Evolutionary conservation across 257 asterid genomes (phyloP).

Genomic region (Solanum rostratum): DNA sequence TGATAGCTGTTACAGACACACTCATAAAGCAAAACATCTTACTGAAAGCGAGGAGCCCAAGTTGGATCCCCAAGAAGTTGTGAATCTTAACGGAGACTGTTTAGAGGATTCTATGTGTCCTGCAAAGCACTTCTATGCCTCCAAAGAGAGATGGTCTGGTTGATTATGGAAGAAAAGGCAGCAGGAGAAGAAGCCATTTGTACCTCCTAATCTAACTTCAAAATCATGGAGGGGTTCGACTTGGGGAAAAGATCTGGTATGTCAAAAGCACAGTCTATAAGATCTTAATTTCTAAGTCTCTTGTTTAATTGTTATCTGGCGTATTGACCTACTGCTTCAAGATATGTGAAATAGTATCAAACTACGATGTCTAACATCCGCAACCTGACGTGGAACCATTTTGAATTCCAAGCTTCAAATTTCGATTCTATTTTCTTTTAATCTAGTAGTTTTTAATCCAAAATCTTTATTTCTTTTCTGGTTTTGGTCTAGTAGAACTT

Average conservation of each 20-base stretch:
- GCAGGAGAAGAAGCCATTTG: slow-evolving; percentile 35
- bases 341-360: neutral
- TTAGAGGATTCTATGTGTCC: slow-evolving; percentile 35
- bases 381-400: neutral
- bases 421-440: too few relatives aligned
- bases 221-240: slow-evolving; percentile 34
- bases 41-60: slow-evolving; percentile 17
- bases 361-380: neutral
- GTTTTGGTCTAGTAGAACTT: too few relatives aligned
- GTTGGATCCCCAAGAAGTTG: slow-evolving; percentile 15
- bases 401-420: too few relatives aligned
- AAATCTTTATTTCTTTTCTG: too few relatives aligned
- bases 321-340: neutral
- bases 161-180: slow-evolving; percentile 3
- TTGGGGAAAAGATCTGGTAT: slow-evolving; percentile 28
- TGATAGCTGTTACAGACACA: slow-evolving; percentile 25
- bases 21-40: neutral
- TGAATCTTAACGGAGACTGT: slow-evolving; percentile 15
- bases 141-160: slow-evolving; percentile 23
- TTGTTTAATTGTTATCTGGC: neutral
- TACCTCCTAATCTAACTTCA: slow-evolving; percentile 52
- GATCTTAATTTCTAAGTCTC: neutral
- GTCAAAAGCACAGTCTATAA: neutral
- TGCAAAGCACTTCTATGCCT: slow-evolving; percentile 35
- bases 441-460: too few relatives aligned